Conservation (phyloP, 2,329 filamentous ascomycete genomes). For the Lecanicillium sp. region DNA sequence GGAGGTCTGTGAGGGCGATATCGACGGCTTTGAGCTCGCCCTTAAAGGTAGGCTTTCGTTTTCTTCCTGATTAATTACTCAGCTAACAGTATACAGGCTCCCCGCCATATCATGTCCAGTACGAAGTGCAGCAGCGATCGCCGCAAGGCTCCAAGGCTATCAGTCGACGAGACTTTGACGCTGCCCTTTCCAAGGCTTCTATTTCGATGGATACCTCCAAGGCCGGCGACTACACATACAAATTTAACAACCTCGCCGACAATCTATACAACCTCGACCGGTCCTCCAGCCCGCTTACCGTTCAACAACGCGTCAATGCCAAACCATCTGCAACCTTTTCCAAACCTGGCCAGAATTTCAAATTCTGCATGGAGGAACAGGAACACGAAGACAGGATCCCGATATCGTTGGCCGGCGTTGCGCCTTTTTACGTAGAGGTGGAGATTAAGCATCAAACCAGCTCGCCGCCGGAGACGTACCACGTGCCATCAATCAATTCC, state of each 20-base stretch:
- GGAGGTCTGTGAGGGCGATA: conserved; percentile 88
- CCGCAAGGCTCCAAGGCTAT: conserved; percentile 57
- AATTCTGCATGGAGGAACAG: conserved; percentile 83
- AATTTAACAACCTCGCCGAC: conserved; percentile 75
- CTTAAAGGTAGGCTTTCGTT: conserved; percentile 60
- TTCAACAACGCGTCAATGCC: conserved; percentile 79
- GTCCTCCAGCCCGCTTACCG: conserved; percentile 56
- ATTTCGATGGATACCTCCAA: conserved; percentile 81
- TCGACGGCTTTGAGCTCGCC: conserved; percentile 77
- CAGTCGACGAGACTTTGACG: conserved; percentile 66
- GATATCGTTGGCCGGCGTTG: conserved; percentile 70
- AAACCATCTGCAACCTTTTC: conserved; percentile 76
- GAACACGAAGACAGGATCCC: conserved; percentile 81
- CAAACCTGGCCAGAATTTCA: conserved; percentile 87
- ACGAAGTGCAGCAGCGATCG: conserved; percentile 68
- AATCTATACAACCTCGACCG: conserved; percentile 73
- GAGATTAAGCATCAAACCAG: conserved; percentile 88
- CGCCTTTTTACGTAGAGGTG: conserved; percentile 85
- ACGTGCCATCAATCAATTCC: conserved; percentile 69
- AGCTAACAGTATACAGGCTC: conserved; percentile 45
- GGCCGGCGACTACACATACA: conserved; percentile 79
- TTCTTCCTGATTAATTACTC: not conserved
- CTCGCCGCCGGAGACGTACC: conserved; percentile 70
- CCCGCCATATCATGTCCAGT: conserved; percentile 76
- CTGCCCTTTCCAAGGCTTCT: conserved; percentile 66